A percentile compares a stretch with the other conserved stretches of the same genome.
These are phyloP conservation scores for Pelargonium cotyledonis DNA, from an alignment of 441 rosid genomes.

Conservation along the genomic window DNA sequence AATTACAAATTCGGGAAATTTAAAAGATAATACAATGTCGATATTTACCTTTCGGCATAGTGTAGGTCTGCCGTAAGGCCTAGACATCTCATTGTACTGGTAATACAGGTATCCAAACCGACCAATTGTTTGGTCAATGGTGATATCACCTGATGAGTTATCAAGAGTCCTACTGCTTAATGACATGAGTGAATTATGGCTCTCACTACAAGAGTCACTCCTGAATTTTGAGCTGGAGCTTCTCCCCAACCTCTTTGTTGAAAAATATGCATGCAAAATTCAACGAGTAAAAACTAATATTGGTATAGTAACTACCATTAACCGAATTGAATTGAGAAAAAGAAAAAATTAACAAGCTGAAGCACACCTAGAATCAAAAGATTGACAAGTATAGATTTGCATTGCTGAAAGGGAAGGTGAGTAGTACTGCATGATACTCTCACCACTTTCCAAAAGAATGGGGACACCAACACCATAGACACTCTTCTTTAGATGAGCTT, in stretches of 20 bases:
- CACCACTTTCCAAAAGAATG: conserved; percentile 2
- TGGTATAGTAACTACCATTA: neutral
- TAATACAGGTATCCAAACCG: neutral
- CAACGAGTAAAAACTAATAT: neutral
- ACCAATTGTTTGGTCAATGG: neutral
- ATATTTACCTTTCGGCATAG: conserved; percentile 1
- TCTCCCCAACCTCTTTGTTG: neutral
- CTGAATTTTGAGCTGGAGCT: too few relatives aligned
- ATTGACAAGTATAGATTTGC: neutral
- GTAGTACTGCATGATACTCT: conserved; percentile 7
- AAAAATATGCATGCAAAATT: neutral
- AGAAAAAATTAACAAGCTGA: neutral
- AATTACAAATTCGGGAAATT: neutral
- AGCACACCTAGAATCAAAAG: conserved; percentile 1
- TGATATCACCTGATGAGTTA: conserved; percentile 1
- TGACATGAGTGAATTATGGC: neutral
- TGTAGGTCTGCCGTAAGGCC: neutral
- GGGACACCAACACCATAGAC: conserved; percentile 8
- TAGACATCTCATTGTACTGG: conserved; percentile 4
- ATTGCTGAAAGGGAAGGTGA: conserved; percentile 8
- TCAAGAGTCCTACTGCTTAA: neutral
- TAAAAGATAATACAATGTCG: neutral
- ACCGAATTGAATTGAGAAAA: neutral
- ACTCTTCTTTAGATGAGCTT: neutral
- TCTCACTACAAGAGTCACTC: neutral